Percentiles rank a stretch among this genome's conserved stretches.
These are phyloP conservation scores for Cladosporium oxysporum DNA, from an alignment of 2,329 filamentous ascomycete species.

Conservation along the genomic window DNA sequence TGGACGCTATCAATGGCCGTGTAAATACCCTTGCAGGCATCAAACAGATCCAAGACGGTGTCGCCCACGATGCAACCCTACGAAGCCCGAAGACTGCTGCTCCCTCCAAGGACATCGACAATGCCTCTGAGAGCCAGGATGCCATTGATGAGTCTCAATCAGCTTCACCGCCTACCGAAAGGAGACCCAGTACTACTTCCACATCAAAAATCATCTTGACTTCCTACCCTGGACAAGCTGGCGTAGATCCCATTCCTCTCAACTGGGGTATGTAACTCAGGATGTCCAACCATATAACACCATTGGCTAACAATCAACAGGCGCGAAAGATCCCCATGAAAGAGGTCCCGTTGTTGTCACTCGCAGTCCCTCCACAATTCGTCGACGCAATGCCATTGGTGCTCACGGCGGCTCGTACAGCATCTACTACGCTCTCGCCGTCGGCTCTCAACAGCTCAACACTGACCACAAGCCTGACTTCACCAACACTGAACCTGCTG, in stretches of 20 bases:
- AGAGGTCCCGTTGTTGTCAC: constrained; percentile 90
- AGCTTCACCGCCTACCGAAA: constrained; percentile 30
- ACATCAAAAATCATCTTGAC: constrained; percentile 68
- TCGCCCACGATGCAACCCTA: constrained; percentile 37
- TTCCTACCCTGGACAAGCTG: constrained; percentile 91
- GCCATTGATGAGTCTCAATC: constrained; percentile 20
- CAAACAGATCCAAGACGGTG: constrained; percentile 57
- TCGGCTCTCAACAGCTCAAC: constrained; percentile 86
- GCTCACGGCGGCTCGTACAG: constrained; percentile 89
- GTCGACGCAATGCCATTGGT: constrained; percentile 73
- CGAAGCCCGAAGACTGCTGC: constrained; percentile 29
- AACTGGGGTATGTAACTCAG: constrained; percentile 62
- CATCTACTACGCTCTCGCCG: constrained; percentile 90
- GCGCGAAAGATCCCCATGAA: constrained; percentile 69
- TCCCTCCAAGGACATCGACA: constrained; percentile 28
- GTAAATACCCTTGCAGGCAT: constrained; percentile 62
- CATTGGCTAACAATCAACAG: constrained; percentile 2
- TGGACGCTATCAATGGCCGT: constrained; percentile 62
- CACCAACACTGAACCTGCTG: constrained; percentile 89
- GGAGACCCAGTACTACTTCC: constrained; percentile 42
- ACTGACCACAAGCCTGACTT: constrained; percentile 77
- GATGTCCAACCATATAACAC: neutral
- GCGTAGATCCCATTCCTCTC: constrained; percentile 87
- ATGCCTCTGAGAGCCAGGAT: constrained; percentile 28
- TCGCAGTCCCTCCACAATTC: constrained; percentile 71